Evolutionary conservation across 257 asterid genomes (phyloP).

Genomic region (Fraxinus anomala): DNA sequence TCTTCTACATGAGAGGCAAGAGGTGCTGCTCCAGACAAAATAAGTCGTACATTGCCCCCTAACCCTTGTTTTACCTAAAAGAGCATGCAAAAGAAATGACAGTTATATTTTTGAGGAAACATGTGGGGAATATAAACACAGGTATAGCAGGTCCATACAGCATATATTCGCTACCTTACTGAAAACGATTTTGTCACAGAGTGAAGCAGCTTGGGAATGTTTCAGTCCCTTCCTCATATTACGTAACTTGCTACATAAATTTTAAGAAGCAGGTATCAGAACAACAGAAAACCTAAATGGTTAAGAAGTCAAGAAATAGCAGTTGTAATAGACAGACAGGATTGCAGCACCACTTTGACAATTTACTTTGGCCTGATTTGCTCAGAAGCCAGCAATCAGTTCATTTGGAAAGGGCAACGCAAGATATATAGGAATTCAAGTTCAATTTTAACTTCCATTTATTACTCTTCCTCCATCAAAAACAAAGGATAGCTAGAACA

Average conservation of each 20-base stretch:
- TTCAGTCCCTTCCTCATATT: constrained; percentile 73
- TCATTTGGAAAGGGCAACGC: constrained; percentile 8
- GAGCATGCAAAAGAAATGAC: constrained; percentile 24
- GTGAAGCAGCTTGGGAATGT: constrained; percentile 68
- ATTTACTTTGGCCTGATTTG: constrained; percentile 3
- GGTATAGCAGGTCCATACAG: constrained; percentile 10
- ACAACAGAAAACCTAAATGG: constrained; percentile 17
- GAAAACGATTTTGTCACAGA: constrained; percentile 82
- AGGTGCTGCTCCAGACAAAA: constrained; percentile 98
- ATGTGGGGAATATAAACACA: constrained; percentile 17
- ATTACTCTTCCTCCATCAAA: constrained; percentile 10
- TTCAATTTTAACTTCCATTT: constrained; percentile 5
- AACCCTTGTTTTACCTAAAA: constrained; percentile 86
- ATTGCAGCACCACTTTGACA: neutral
- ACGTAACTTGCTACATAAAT: constrained; percentile 62
- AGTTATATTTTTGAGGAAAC: constrained; percentile 25
- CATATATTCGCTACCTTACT: constrained; percentile 59
- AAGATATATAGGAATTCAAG: constrained; percentile 10
- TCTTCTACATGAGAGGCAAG: constrained; percentile 94
- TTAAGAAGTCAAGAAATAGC: constrained; percentile 13
- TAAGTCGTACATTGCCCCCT: constrained; percentile 85
- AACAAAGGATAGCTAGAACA: constrained; percentile 24
- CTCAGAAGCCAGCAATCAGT: constrained; percentile 11
- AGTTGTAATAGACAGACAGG: neutral
- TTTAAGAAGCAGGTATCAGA: constrained; percentile 18